Evolutionary conservation across 805 yeast species (phyloP).

Genomic region (Debaryomyces tyrocola): DNA sequence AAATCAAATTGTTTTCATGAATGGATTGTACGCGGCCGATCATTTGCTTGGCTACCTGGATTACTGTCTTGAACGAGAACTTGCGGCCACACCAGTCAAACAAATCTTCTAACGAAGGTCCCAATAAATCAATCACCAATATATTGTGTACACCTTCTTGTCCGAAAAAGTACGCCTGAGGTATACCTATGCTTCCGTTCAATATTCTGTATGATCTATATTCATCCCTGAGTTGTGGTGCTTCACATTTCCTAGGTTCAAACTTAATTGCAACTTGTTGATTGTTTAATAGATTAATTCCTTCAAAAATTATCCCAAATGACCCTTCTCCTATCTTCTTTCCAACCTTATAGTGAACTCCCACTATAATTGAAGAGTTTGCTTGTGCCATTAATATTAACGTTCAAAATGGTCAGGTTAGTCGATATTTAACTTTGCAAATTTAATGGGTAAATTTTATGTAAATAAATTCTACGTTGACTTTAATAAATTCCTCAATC

Average conservation of each 20-base stretch:
- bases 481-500: neutral
- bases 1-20: slow-evolving; percentile 87
- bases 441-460: neutral
- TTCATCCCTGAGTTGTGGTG: slow-evolving; percentile 96
- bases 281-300: slow-evolving; percentile 86
- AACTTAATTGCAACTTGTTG: slow-evolving; percentile 95
- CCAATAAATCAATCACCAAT: slow-evolving; percentile 88
- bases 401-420: slow-evolving; percentile 4
- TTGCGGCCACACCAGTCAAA: slow-evolving; percentile 98
- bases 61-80: slow-evolving; percentile 85
- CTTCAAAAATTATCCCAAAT: slow-evolving; percentile 96
- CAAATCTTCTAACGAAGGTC: slow-evolving; percentile 93
- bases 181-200: slow-evolving; percentile 81
- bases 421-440: neutral
- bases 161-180: slow-evolving; percentile 96
- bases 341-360: slow-evolving; percentile 94
- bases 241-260: slow-evolving; percentile 95
- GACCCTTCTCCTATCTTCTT: slow-evolving; percentile 99
- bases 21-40: slow-evolving; percentile 79
- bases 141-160: slow-evolving; percentile 98
- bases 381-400: slow-evolving; percentile 31
- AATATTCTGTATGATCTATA: slow-evolving; percentile 91
- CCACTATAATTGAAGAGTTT: slow-evolving; percentile 68
- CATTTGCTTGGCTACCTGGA: slow-evolving; percentile 95
- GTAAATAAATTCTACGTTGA: neutral